A percentile compares a stretch with the other conserved stretches of the same genome.
Conservation (phyloP, 2,329 filamentous ascomycete species). For the Elsinoe ampelina region DNA sequence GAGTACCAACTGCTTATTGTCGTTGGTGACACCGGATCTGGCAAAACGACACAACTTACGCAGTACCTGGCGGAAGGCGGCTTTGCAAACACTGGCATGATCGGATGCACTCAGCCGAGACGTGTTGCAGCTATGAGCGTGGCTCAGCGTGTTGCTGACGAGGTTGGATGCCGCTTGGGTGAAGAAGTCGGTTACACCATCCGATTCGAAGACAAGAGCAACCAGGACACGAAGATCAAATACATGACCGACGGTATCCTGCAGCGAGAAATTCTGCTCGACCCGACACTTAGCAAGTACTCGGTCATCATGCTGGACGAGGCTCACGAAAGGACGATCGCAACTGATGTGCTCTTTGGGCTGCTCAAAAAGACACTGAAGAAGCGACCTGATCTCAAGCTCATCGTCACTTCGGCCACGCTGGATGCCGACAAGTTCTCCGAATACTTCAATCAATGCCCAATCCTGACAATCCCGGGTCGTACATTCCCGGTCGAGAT, state of each 20-base stretch:
- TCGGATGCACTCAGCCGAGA: slow-evolving; percentile 93
- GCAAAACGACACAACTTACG: slow-evolving; percentile 93
- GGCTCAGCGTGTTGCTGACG: slow-evolving; percentile 89
- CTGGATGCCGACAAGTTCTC: slow-evolving; percentile 97
- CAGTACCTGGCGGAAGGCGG: slow-evolving; percentile 92
- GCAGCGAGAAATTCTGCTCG: slow-evolving; percentile 85
- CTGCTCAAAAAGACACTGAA: slow-evolving; percentile 89
- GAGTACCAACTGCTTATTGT: slow-evolving; percentile 91
- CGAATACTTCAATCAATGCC: slow-evolving; percentile 88
- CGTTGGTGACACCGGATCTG: slow-evolving; percentile 92
- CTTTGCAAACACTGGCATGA: slow-evolving; percentile 76
- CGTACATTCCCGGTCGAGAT: slow-evolving; percentile 93
- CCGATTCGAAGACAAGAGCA: slow-evolving; percentile 91
- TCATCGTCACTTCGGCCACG: slow-evolving; percentile 95
- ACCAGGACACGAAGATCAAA: slow-evolving; percentile 83
- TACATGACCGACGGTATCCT: slow-evolving; percentile 99
- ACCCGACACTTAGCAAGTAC: slow-evolving; percentile 80
- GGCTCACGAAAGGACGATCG: slow-evolving; percentile 92
- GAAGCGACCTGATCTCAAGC: slow-evolving; percentile 73
- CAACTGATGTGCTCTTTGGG: slow-evolving; percentile 91
- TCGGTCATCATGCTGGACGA: slow-evolving; percentile 98
- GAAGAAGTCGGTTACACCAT: slow-evolving; percentile 96
- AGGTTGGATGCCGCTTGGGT: slow-evolving; percentile 84
- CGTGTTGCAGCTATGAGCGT: slow-evolving; percentile 97
- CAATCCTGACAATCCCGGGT: slow-evolving; percentile 93